Conservation (phyloP, 2,329 filamentous ascomycete species). For the Colletotrichum coccodes region DNA sequence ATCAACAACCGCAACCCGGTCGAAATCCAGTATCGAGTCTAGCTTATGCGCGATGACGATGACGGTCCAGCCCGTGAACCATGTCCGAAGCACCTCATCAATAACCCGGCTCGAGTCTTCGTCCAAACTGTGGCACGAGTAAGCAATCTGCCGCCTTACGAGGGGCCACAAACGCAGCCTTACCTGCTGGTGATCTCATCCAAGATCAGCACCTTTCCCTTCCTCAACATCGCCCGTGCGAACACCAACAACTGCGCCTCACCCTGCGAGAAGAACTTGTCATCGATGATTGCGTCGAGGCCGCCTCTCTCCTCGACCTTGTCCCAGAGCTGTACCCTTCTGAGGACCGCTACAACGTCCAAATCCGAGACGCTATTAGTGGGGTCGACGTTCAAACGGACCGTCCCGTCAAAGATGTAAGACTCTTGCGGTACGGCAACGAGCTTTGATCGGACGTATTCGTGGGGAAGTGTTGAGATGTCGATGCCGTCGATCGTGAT, state of each 20-base stretch:
- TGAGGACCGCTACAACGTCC: constrained; percentile 53
- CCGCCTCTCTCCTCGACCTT: constrained; percentile 49
- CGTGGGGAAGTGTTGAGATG: constrained; percentile 38
- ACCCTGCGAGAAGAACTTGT: constrained; percentile 52
- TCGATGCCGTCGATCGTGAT: constrained; percentile 58
- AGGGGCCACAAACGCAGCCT: background rate
- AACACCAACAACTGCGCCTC: constrained; percentile 60
- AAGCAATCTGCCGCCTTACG: background rate
- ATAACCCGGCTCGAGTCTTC: constrained; percentile 30
- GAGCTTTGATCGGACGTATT: constrained; percentile 43
- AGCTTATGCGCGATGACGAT: constrained; percentile 42
- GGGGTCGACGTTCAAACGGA: constrained; percentile 61
- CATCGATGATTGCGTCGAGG: constrained; percentile 44
- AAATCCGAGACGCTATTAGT: constrained; percentile 46
- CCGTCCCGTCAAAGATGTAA: constrained; percentile 56
- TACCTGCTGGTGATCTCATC: constrained; percentile 54
- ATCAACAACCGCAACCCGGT: constrained; percentile 62
- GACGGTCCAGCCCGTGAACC: constrained; percentile 56
- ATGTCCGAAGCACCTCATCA: constrained; percentile 28
- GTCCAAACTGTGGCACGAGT: constrained; percentile 27
- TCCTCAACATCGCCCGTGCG: constrained; percentile 54
- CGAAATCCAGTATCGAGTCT: constrained; percentile 56
- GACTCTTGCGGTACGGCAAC: constrained; percentile 61
- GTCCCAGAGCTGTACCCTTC: constrained; percentile 55
- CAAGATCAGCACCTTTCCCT: constrained; percentile 50